Evolutionary conservation across 2,329 filamentous ascomycete genomes (phyloP).

Genomic region (Monosporascus sp.): DNA sequence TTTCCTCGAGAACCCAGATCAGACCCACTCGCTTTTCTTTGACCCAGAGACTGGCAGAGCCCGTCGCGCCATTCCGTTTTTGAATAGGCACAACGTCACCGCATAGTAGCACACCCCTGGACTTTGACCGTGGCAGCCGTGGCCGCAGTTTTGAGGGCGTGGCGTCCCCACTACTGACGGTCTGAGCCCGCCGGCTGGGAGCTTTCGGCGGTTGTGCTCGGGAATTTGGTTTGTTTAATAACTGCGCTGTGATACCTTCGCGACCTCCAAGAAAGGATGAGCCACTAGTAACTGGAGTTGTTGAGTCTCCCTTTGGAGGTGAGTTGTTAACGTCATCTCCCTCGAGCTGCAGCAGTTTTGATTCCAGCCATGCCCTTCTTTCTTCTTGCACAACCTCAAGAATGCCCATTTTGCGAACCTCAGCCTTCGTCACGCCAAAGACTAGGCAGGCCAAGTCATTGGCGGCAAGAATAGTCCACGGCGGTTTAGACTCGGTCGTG

Average conservation of each 20-base stretch:
- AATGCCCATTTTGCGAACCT: constrained; percentile 92
- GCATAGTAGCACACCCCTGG: constrained; percentile 84
- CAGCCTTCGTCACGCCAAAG: constrained; percentile 97
- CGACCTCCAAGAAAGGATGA: constrained; percentile 62
- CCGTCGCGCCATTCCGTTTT: constrained; percentile 87
- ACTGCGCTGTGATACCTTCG: constrained; percentile 75
- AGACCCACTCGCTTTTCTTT: constrained; percentile 93
- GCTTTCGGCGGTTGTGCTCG: constrained; percentile 50
- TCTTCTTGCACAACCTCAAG: constrained; percentile 91
- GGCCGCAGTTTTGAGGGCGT: constrained; percentile 50
- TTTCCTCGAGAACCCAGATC: constrained; percentile 98
- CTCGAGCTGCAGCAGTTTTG: constrained; percentile 67
- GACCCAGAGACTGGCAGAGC: constrained; percentile 94
- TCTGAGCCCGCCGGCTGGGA: constrained; percentile 58
- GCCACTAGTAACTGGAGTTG: constrained; percentile 37
- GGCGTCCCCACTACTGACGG: constrained; percentile 53
- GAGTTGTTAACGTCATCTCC: constrained; percentile 40
- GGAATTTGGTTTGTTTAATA: constrained; percentile 77
- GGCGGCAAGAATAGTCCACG: constrained; percentile 93
- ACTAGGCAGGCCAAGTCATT: constrained; percentile 95
- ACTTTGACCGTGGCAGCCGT: constrained; percentile 56
- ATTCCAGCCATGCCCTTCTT: constrained; percentile 81
- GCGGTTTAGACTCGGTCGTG: constrained; percentile 83
- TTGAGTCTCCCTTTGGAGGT: constrained; percentile 30
- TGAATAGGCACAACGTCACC: constrained; percentile 98